Conservation (phyloP, 2,329 filamentous ascomycete species). For the Ploettnerulaceae sp. region DNA sequence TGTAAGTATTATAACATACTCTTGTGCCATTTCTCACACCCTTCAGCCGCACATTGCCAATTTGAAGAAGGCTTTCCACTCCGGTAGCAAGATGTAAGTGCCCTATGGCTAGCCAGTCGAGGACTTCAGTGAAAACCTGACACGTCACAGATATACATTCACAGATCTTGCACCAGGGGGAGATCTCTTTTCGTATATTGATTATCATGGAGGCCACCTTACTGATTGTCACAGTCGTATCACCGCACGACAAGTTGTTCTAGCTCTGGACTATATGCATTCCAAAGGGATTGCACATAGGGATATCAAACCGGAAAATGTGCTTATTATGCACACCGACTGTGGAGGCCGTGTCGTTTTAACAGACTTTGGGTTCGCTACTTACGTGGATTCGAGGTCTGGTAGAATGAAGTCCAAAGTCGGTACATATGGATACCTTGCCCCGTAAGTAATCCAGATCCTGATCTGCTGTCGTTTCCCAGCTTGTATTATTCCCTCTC, state of each 20-base stretch:
- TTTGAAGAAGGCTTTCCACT: slow-evolving; percentile 48
- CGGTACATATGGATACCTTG: slow-evolving; percentile 31
- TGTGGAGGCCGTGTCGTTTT: slow-evolving; percentile 31
- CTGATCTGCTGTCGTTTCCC: neutral
- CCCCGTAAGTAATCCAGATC: slow-evolving; percentile 33
- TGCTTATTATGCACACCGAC: slow-evolving; percentile 30
- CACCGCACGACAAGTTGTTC: slow-evolving; percentile 31
- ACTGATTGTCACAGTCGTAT: slow-evolving; percentile 27
- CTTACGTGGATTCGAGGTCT: slow-evolving; percentile 11
- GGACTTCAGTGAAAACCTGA: neutral
- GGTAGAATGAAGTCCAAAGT: slow-evolving; percentile 29
- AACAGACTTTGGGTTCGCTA: slow-evolving; percentile 34
- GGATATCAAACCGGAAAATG: slow-evolving; percentile 34
- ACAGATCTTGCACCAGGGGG: slow-evolving; percentile 51
- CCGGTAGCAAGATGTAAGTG: slow-evolving; percentile 43
- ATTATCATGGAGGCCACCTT: slow-evolving; percentile 23
- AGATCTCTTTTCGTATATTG: slow-evolving; percentile 32
- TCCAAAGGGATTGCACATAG: slow-evolving; percentile 29
- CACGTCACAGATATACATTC: slow-evolving; percentile 45
- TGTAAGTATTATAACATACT: slow-evolving; percentile 36
- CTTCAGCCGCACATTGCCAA: slow-evolving; percentile 50
- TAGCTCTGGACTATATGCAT: slow-evolving; percentile 31
- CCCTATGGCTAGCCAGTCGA: neutral
- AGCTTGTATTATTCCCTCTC: too few species aligned
- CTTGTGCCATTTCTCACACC: neutral